Evolutionary conservation across 2,329 filamentous ascomycete genomes (phyloP), one percentile per base, ranked within the genome.

Genomic region (Onygenales sp.): DNA sequence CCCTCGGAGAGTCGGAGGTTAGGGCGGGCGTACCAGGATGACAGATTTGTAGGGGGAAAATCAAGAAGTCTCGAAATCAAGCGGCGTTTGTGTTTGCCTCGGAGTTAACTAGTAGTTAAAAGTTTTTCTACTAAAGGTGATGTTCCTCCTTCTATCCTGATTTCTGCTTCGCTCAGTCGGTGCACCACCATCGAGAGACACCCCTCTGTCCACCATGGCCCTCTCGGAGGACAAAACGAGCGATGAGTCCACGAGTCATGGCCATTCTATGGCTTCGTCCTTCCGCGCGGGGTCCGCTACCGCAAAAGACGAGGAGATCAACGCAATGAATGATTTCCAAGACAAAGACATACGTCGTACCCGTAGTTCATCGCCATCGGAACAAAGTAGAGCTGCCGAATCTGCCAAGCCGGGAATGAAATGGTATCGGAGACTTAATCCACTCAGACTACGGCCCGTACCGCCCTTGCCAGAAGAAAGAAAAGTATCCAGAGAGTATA

Each of bases 401-500:
- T 37, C 13, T 9, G 34, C 47, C n/a, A 52, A 31, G 49, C 52
- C 47, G n/a, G 53, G 32, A 27, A 33, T 49, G 34, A 60, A 57
- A 63, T 75, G 72, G 73, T 64, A 70, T 58, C 62, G 62, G 52
- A 67, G 59, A 43, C 56, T 74, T 49, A 75, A 76, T 54, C 74
- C 74, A 9, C 55, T 76, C 14, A 69, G 73, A 64, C 69, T 71
- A 56, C 75, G 76, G 44, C 65, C 67, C 14, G 70, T 70, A 40
- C 81, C 81, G n/a, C 77, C 80, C 2, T 67, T 84, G 2, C 81
- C 82, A 1, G 66, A 76, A 31, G 70, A 78, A 59, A 70, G 80
- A 33, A 63, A 63, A 8, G 68, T 76, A 0, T 90, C 82, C 5
- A 80, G 79, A 57, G 91, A 96, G 70, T 77, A 88, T 65, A 77